Evolutionary conservation across 2,329 filamentous ascomycete species (phyloP).

Genomic region (Penicillium sp.): DNA sequence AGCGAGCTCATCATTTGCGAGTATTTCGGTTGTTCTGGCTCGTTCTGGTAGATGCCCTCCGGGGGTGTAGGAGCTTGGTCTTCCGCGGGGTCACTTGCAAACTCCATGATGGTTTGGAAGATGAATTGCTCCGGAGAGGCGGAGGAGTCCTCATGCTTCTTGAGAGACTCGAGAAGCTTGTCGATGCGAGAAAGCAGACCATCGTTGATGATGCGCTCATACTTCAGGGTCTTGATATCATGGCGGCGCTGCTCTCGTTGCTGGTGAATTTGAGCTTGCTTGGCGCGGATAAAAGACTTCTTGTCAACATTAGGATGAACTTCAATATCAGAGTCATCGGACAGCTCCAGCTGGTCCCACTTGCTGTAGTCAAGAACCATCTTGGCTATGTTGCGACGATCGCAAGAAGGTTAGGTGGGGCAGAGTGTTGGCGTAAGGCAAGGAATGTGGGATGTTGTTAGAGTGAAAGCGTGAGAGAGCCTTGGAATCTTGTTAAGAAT

Average conservation of each 20-base stretch:
- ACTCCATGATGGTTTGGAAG: slow-evolving; percentile 86
- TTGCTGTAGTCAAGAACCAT: slow-evolving; percentile 65
- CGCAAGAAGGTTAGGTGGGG: slow-evolving; percentile 8
- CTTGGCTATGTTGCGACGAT: slow-evolving; percentile 11
- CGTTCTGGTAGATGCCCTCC: slow-evolving; percentile 72
- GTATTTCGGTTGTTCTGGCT: slow-evolving; percentile 76
- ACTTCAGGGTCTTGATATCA: slow-evolving; percentile 87
- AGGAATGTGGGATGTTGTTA: not conserved
- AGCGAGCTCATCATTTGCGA: slow-evolving; percentile 98
- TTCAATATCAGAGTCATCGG: slow-evolving; percentile 96
- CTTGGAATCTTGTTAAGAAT: not conserved
- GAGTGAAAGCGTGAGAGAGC: not conserved
- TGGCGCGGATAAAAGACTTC: slow-evolving; percentile 94
- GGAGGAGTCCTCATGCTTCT: slow-evolving; percentile 67
- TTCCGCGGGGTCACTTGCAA: slow-evolving; percentile 65
- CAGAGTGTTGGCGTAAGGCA: slow-evolving; percentile 15
- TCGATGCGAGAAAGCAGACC: slow-evolving; percentile 82
- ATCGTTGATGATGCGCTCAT: slow-evolving; percentile 87
- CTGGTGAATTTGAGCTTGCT: slow-evolving; percentile 95
- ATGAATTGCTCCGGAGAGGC: slow-evolving; percentile 74
- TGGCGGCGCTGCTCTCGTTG: slow-evolving; percentile 81
- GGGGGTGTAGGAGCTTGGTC: slow-evolving; percentile 75
- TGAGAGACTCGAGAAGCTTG: slow-evolving; percentile 69
- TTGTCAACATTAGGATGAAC: slow-evolving; percentile 99
- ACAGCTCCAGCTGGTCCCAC: slow-evolving; percentile 85